Evolutionary conservation across 371 early-diverging fungal genomes (phyloP), one percentile per base, ranked within the genome.

Genomic region (Apophysomyces elegans): DNA sequence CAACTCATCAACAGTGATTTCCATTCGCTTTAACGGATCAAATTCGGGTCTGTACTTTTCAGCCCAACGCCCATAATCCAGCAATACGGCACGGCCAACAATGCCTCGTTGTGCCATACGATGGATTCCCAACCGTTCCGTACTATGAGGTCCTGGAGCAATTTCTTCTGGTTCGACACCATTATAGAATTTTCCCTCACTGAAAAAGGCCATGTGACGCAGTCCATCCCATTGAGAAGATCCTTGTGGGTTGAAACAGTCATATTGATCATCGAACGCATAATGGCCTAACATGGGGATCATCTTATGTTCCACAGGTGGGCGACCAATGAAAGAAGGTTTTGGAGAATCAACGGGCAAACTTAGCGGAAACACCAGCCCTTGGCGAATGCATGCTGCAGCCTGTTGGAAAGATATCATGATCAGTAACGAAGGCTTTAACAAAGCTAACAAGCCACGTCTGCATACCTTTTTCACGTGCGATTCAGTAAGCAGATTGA

Each of bases 151-250:
- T 9, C 68, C 66, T 12, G 21, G n/a, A 2, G 44, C 8, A 11
- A 81, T 50, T 36, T 78, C 69, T 3, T 58, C 43, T 0, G 70
- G 56, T 18, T 62, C 21, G 0, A 77, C 67, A 26, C 74, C 72
- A 45, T 77, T 77, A 37, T 81, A 81, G 50, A 75, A 81, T 0
- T 59, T 37, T 5, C 68, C 68, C 14, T 65, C 44, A 1, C 47
- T 35, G 2, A 66, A 13, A 47, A 73, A 75, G 37, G 72, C 65
- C 1, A 81, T 45, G 58, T 81, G 81, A 12, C 75, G 73, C 2
- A 81, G 67, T 37, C 81, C 81, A 59, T 81, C 81, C 79, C 79
- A 81, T 60, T 81, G 81, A 7, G 74, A 66, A 1, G 76, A 75
- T 6, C 74, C 57, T 36, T 81, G 81, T 0, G 81, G 73, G 37